These are phyloP conservation scores for Kwoniella mangroviensis DNA, from an alignment of 768 basidiomycete genomes.

Conservation along the genomic window DNA sequence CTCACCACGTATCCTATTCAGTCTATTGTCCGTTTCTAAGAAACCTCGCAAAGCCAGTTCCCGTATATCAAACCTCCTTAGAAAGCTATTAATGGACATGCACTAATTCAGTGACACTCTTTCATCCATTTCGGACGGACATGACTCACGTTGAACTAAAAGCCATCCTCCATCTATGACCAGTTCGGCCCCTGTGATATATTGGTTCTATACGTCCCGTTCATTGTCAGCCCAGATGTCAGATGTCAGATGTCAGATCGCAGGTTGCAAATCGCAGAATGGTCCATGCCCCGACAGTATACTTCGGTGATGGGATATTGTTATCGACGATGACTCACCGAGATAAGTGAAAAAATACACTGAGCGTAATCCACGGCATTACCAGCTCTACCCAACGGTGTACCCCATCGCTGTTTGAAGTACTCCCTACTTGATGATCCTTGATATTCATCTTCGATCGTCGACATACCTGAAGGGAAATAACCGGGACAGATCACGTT, in stretches of 20 bases:
- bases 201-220: constrained; percentile 42
- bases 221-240: too few species aligned
- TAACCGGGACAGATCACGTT: constrained; percentile 51
- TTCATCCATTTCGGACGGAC: background rate
- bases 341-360: constrained; percentile 40
- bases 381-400: constrained; percentile 52
- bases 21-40: background rate
- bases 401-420: constrained; percentile 40
- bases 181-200: constrained; percentile 50
- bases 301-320: background rate
- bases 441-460: constrained; percentile 23
- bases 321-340: constrained; percentile 33
- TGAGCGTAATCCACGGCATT: constrained; percentile 52
- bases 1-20: too few species aligned
- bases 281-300: background rate
- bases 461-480: constrained; percentile 50
- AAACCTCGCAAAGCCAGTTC: background rate
- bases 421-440: constrained; percentile 2
- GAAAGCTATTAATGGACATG: background rate
- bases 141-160: constrained; percentile 29
- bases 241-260: too few species aligned
- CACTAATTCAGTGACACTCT: background rate
- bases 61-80: background rate
- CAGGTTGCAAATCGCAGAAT: background rate
- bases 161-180: constrained; percentile 56